Percentiles rank a stretch among this genome's conserved stretches.
Evolutionary conservation across 2,329 filamentous ascomycete genomes (phyloP).

Genomic region (Bimuria novae-zelandiae): DNA sequence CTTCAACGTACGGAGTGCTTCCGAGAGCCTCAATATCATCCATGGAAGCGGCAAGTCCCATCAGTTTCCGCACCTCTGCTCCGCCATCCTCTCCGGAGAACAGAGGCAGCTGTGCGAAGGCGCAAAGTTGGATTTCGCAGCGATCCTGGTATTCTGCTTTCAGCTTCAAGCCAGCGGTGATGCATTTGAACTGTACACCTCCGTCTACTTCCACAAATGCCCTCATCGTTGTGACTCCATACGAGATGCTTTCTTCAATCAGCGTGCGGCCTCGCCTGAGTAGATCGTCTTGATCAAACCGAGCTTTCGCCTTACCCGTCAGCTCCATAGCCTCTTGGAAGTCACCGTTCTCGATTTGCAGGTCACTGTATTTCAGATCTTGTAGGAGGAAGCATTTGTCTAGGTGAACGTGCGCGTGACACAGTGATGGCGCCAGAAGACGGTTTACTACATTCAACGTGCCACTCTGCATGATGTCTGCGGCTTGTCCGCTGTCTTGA

Average conservation of each 20-base stretch:
- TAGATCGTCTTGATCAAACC: conserved; percentile 67
- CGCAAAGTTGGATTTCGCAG: conserved; percentile 68
- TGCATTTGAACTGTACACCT: conserved; percentile 61
- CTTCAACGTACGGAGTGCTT: conserved; percentile 73
- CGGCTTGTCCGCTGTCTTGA: background rate
- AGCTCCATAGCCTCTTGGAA: conserved; percentile 68
- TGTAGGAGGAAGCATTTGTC: conserved; percentile 68
- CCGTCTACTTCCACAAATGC: conserved; percentile 74
- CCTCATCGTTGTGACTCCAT: conserved; percentile 71
- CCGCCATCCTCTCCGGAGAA: conserved; percentile 60
- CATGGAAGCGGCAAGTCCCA: conserved; percentile 51
- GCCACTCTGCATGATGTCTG: conserved; percentile 46
- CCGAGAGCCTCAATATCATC: conserved; percentile 64
- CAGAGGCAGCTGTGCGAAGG: conserved; percentile 72
- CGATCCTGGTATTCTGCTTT: conserved; percentile 58
- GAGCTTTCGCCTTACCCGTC: conserved; percentile 64
- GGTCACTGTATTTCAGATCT: conserved; percentile 62
- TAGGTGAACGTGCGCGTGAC: conserved; percentile 74
- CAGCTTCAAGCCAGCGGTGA: conserved; percentile 62
- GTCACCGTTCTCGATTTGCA: conserved; percentile 63
- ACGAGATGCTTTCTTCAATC: conserved; percentile 65
- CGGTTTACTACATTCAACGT: conserved; percentile 48
- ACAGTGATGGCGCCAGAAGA: conserved; percentile 61
- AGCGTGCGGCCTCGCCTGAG: conserved; percentile 67
- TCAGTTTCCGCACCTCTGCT: conserved; percentile 56